Conservation (phyloP, 495 filamentous ascomycete species). For the Neurospora africana region DNA sequence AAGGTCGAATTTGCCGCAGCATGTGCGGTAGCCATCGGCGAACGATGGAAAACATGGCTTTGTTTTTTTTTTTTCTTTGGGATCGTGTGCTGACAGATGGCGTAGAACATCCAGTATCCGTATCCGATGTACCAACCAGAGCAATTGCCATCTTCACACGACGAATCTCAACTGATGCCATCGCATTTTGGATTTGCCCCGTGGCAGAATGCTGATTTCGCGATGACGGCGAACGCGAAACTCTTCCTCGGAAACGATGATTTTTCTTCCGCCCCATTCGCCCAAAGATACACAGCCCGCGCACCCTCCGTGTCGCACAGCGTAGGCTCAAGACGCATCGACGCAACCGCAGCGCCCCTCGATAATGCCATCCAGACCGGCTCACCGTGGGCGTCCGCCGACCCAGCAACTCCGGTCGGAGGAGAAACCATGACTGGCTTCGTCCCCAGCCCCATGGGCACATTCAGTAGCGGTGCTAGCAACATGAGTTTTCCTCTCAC, state of each 20-base stretch:
- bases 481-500: background rate
- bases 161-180: background rate
- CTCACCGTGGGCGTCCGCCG: background rate
- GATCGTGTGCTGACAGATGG: background rate
- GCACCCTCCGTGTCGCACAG: background rate
- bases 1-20: background rate
- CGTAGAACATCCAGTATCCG: background rate
- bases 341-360: background rate
- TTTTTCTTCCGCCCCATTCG: background rate
- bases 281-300: background rate
- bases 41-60: background rate
- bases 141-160: background rate
- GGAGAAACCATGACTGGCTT: background rate
- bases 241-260: background rate
- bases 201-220: background rate
- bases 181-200: background rate
- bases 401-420: background rate
- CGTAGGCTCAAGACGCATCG: background rate
- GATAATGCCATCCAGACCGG: background rate
- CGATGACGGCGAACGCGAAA: background rate
- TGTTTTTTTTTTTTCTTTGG: background rate
- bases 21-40: background rate
- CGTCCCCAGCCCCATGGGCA: background rate
- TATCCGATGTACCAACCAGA: background rate
- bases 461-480: background rate